Evolutionary conservation across 2,329 filamentous ascomycete genomes (phyloP).

Genomic region (Teratosphaeria zuluensis): DNA sequence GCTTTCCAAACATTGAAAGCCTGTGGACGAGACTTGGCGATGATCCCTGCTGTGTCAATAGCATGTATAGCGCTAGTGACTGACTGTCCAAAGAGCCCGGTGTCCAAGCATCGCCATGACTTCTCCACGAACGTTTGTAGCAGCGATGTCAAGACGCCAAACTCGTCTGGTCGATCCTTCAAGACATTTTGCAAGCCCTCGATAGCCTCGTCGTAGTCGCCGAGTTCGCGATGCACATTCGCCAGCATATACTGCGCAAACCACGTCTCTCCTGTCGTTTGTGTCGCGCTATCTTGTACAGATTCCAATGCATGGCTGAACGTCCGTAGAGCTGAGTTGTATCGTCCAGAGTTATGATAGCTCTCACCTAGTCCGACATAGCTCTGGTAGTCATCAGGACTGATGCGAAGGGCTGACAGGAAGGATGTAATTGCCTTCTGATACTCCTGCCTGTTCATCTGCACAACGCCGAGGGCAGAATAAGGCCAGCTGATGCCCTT

Average conservation of each 20-base stretch:
- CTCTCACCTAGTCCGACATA: constrained; percentile 97
- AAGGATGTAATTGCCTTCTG: constrained; percentile 83
- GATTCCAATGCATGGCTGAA: constrained; percentile 71
- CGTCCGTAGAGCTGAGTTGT: constrained; percentile 87
- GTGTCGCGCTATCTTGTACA: constrained; percentile 16
- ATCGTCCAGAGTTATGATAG: constrained; percentile 87
- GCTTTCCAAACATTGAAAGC: constrained; percentile 96
- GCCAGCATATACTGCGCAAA: constrained; percentile 95
- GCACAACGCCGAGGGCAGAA: constrained; percentile 83
- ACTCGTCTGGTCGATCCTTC: constrained; percentile 57
- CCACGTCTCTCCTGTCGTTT: constrained; percentile 64
- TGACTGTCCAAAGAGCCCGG: constrained; percentile 78
- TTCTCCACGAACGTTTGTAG: constrained; percentile 82
- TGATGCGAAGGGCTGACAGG: constrained; percentile 74
- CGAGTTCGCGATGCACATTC: constrained; percentile 85
- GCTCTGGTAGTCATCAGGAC: constrained; percentile 81
- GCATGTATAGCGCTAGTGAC: constrained; percentile 59
- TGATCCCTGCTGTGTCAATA: constrained; percentile 55
- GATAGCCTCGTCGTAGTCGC: constrained; percentile 79
- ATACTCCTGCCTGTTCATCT: constrained; percentile 90
- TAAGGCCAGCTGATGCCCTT: constrained; percentile 95
- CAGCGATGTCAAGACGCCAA: constrained; percentile 77
- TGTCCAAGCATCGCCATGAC: constrained; percentile 65
- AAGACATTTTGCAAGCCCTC: constrained; percentile 66
- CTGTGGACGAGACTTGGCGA: constrained; percentile 51